Conservation (phyloP, 75 land plant species). For the Sequoiadendron giganteum region DNA sequence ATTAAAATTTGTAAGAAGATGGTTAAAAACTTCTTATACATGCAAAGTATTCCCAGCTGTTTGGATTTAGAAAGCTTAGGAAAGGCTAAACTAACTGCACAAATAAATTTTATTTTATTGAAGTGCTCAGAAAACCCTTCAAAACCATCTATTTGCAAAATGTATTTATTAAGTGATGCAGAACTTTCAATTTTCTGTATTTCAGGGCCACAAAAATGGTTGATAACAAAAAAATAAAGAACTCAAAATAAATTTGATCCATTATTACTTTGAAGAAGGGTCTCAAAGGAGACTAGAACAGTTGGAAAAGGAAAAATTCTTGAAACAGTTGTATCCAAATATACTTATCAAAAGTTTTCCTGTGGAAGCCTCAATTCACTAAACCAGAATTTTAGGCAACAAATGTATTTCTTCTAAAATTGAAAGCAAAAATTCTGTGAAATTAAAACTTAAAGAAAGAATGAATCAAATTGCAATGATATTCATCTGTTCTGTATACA, state of each 20-base stretch:
- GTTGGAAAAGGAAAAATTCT: no score
- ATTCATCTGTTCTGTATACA: neutral
- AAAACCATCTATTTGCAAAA: neutral
- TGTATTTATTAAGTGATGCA: neutral
- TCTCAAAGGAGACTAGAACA: no score
- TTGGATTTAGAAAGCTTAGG: neutral
- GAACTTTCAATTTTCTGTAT: neutral
- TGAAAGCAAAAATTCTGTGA: neutral
- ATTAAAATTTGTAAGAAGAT: neutral
- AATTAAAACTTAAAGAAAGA: neutral
- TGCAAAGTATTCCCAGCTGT: neutral
- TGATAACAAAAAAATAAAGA: neutral
- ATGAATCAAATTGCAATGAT: neutral
- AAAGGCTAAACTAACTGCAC: neutral
- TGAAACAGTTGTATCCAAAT: no score
- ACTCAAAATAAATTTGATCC: no score
- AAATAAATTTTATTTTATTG: neutral
- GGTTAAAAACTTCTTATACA: neutral
- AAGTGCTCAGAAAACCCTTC: neutral
- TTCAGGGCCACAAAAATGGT: neutral
- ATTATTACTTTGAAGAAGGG: no score
- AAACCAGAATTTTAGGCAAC: slow-evolving; percentile 4
- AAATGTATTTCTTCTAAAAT: neutral
- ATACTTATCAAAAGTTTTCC: no score
- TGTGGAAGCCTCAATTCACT: no score